These are phyloP conservation scores for Saururus chinensis DNA, from an alignment of 164 flowering plant species.

Conservation along the genomic window DNA sequence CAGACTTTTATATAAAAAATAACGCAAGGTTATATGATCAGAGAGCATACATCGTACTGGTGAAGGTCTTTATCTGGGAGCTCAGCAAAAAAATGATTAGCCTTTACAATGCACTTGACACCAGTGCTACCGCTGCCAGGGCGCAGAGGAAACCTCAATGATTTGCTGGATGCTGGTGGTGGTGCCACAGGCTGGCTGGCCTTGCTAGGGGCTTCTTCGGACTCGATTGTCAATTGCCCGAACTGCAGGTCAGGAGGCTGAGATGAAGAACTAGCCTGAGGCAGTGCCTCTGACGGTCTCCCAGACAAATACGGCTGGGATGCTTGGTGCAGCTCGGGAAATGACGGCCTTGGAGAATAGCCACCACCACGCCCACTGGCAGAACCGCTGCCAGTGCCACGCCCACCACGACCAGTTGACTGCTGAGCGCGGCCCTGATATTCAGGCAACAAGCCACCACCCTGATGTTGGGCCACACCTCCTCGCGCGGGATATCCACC, in stretches of 20 bases:
- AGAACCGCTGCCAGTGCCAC: conserved; percentile 29
- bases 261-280: conserved; percentile 36
- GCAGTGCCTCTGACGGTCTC: conserved; percentile 9
- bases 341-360: conserved; percentile 33
- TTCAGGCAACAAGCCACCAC: conserved; percentile 17
- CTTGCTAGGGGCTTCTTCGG: conserved; percentile 14
- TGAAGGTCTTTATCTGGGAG: conserved; percentile 75
- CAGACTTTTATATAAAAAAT: too few relatives aligned
- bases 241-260: conserved; percentile 21
- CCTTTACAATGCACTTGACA: conserved; percentile 57
- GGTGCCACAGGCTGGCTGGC: conserved; percentile 22
- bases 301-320: conserved; percentile 14
- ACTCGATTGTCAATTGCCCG: conserved; percentile 14
- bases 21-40: background rate
- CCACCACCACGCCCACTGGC: conserved; percentile 29
- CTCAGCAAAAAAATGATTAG: conserved; percentile 79
- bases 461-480: conserved; percentile 16
- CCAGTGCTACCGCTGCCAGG: conserved; percentile 73
- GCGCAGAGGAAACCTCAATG: conserved; percentile 57
- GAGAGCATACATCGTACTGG: conserved; percentile 65
- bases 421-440: conserved; percentile 37
- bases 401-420: conserved; percentile 23
- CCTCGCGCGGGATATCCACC: conserved; percentile 17
- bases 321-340: conserved; percentile 93
- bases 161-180: conserved; percentile 35